Base-by-base conservation (phyloP, 495 filamentous ascomycete species). In the Elasticomyces elasticus region DNA sequence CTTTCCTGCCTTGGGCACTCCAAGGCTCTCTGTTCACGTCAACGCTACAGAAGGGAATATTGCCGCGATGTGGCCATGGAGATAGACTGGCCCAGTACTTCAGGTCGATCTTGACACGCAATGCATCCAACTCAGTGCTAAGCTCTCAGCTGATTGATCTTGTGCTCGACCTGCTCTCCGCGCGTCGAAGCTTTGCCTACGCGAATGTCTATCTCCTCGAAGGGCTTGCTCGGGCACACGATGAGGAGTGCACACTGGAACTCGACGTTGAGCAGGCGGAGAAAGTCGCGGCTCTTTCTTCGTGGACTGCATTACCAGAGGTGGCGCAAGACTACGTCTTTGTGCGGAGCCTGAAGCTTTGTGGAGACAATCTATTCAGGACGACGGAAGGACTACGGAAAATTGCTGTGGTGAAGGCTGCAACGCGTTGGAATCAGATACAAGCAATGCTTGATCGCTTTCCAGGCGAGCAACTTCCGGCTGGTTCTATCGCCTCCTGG, bases 1-100 rank as follows among this genome's bases (percentile, higher is more conserved):
- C 58, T 5, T 63, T 69, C 33, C 51, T 72, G 15, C 64, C 67
- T 0, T 72, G 67, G 69, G 70, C 65, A 15, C 66, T 62, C 1
- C 65, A 69, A 51, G 70, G 70, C 15, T 51, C 43, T 27, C 58
- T 65, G 0, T 72, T 69, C 50, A 68, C 63, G 1, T 55, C 62
- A 19, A 65, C 66, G 5, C 48, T 71, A 10, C 15, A 27, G 11
- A 58, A 46, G n/a, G 40, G 44, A 27, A 0, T 25, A 24, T 10
- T n/a, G n/a, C 52, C 51, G 7, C 25, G n/a, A 10, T 71, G 66
- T 52, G 25, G 5, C 1, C 69, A 72, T 49, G 67, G 69, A 22
- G 57, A 61, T 9, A 24, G 23, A 10, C 51, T 72, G 19, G 43
- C 54, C 5, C 31, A 38, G 19, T 64, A 57, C 48, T 24, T 65